phyloP scores from a whole-genome alignment of 1,284 basidiomycete species.

The Hemileia vastatrix region DNA sequence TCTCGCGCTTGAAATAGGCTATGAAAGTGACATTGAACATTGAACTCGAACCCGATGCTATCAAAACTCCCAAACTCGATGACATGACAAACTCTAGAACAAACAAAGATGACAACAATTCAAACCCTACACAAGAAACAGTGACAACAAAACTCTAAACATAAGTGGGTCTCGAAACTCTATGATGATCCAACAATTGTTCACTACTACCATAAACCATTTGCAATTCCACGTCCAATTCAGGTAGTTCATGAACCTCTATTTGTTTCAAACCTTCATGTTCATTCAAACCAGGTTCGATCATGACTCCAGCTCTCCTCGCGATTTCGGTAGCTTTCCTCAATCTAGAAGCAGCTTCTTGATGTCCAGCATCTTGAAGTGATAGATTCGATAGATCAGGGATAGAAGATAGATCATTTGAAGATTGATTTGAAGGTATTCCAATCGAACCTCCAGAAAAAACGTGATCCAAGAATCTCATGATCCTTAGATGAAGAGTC shows the following conservation, averaged over 20 bases:
- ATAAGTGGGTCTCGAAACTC: constrained; percentile 34
- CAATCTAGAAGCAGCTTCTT: too few relatives aligned
- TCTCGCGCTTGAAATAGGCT: too few relatives aligned
- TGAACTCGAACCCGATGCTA: too few relatives aligned
- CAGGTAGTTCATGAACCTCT: constrained; percentile 28
- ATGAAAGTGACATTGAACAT: too few relatives aligned
- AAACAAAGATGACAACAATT: too few relatives aligned
- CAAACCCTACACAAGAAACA: not conserved
- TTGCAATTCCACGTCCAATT: constrained; percentile 31
- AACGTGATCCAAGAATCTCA: constrained; percentile 27
- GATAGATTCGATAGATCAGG: not conserved
- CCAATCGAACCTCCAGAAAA: constrained; percentile 21
- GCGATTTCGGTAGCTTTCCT: not conserved
- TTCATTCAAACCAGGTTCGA: constrained; percentile 2
- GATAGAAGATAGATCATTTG: constrained; percentile 21
- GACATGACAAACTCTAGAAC: too few relatives aligned
- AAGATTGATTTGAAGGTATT: not conserved
- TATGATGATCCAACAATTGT: constrained; percentile 36
- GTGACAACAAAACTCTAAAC: not conserved
- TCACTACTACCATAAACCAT: constrained; percentile 34
- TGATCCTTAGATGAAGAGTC: constrained; percentile 35
- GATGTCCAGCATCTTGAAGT: not conserved
- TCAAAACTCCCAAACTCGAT: too few relatives aligned
- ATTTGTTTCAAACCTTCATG: constrained; percentile 25
- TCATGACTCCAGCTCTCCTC: constrained; percentile 10